Evolutionary conservation across 2,329 filamentous ascomycete genomes (phyloP).

Genomic region (Metarhizium album): DNA sequence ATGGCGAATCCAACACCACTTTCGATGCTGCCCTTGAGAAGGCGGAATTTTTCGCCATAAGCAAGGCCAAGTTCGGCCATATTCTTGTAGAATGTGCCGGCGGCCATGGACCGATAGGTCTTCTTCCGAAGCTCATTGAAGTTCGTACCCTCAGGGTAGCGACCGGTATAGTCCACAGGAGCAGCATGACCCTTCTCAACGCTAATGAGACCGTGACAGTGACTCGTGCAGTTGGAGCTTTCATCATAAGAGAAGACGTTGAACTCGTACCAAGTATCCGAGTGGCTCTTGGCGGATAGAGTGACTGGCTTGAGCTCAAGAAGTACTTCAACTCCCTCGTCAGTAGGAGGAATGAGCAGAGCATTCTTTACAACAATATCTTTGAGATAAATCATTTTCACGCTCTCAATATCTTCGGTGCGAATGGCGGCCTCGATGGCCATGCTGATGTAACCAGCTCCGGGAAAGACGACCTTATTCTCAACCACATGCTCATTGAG

Average conservation of each 20-base stretch:
- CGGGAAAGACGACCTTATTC: constrained; percentile 21
- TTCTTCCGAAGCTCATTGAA: constrained; percentile 10
- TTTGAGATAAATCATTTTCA: constrained; percentile 12
- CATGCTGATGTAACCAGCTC: constrained; percentile 23
- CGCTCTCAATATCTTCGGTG: constrained; percentile 8
- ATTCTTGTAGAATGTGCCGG: constrained; percentile 13
- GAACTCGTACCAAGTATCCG: constrained; percentile 15
- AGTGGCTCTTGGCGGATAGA: constrained; percentile 11
- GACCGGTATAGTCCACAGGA: too few species aligned
- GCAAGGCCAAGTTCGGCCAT: constrained; percentile 13
- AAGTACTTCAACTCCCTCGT: constrained; percentile 13
- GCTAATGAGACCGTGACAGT: constrained; percentile 10
- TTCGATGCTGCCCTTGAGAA: constrained; percentile 6
- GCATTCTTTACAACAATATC: constrained; percentile 14
- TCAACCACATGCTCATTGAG: constrained; percentile 22
- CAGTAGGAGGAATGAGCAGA: constrained; percentile 12
- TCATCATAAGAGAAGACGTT: constrained; percentile 16
- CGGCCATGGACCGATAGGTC: constrained; percentile 12
- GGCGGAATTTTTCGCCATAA: constrained; percentile 16
- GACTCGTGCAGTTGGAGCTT: constrained; percentile 13
- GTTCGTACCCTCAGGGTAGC: constrained; percentile 1
- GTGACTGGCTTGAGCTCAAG: constrained; percentile 14
- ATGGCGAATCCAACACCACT: constrained; percentile 10
- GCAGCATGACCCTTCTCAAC: too few species aligned
- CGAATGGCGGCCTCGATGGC: constrained; percentile 18